Base-by-base conservation (phyloP, 192 early-diverging fungal species). In the Neocallimastix lanati region DNA sequence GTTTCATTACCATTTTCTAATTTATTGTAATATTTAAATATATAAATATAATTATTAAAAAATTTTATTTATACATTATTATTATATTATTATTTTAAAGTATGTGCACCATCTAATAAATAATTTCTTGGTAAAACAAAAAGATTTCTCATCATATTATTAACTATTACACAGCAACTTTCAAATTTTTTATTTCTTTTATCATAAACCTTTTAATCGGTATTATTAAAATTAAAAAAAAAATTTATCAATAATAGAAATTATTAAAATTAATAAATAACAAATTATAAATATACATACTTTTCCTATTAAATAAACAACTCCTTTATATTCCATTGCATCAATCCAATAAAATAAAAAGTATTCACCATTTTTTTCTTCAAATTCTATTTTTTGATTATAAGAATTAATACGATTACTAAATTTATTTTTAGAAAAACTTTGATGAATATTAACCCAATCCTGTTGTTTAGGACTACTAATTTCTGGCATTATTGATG, bases 241-340 rank as follows among this genome's bases (percentile, higher is more conserved):
- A 16, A 84, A 82, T 18, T 29, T 1, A 33, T 28, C 79, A 28
- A 78, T 28, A 81, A 28, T 77, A 58, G 50, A 76, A 83, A 85
- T 28, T n/a, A n/a, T n/a, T n/a, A n/a, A n/a, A n/a, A n/a, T n/a
- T n/a, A n/a, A 18, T 25, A 12, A 79, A 21, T 27, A 13, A 27
- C 78, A 67, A 37, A 28, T n/a, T 76, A 18, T 28, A 13, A 84
- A 28, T 76, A 1, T 6, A 25, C 78, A 78, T 81, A 93, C 91
- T 86, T 98, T 99, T 80, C 95, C 98, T 87, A 98, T 93, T 0
- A 99, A 77, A 79, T 97, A 98, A 0, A 99, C 87, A 21, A 84
- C 80, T 0, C 96, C 96, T 78, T 89, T 84, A 77, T 88, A 88
- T 81, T 99, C 96, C 77, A 88, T 88, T 21, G 94, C 95, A 83